Percentiles rank a stretch among this genome's conserved stretches.
These are phyloP conservation scores for Pyrus hybrid DNA, from an alignment of 331 rosid genomes.

Conservation along the genomic window DNA sequence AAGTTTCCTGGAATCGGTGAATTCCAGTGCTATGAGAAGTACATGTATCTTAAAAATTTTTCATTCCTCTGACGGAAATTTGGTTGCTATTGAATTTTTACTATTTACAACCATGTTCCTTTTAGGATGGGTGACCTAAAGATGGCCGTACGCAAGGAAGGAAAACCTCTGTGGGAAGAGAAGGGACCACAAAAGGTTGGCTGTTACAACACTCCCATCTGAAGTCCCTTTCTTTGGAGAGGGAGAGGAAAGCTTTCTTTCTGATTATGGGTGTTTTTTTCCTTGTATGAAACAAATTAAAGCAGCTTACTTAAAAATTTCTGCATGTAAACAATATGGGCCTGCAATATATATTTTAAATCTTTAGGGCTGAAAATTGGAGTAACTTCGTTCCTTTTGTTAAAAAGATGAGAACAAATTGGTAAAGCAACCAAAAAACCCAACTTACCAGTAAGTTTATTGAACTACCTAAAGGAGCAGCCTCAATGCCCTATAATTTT, in stretches of 20 bases:
- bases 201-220: slow-evolving; percentile 21
- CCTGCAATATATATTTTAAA: too few species aligned
- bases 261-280: slow-evolving; percentile 35
- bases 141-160: slow-evolving; percentile 18
- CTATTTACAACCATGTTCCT: background rate
- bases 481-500: too few species aligned
- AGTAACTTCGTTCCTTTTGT: slow-evolving; percentile 28
- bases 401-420: slow-evolving; percentile 17
- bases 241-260: slow-evolving; percentile 34
- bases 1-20: slow-evolving; percentile 26
- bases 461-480: background rate
- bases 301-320: background rate
- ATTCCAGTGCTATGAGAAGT: slow-evolving; percentile 39
- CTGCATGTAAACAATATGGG: background rate
- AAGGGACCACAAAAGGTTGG: slow-evolving; percentile 29
- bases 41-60: slow-evolving; percentile 18
- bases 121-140: slow-evolving; percentile 31
- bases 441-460: background rate
- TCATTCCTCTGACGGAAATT: background rate
- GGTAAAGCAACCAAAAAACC: background rate
- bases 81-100: background rate
- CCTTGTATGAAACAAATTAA: slow-evolving; percentile 23
- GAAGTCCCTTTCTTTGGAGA: slow-evolving; percentile 25
- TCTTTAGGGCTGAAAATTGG: slow-evolving; percentile 30
- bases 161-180: slow-evolving; percentile 35